These are phyloP conservation scores for Podaxis sp. DNA, from an alignment of 768 basidiomycete species.

Conservation along the genomic window DNA sequence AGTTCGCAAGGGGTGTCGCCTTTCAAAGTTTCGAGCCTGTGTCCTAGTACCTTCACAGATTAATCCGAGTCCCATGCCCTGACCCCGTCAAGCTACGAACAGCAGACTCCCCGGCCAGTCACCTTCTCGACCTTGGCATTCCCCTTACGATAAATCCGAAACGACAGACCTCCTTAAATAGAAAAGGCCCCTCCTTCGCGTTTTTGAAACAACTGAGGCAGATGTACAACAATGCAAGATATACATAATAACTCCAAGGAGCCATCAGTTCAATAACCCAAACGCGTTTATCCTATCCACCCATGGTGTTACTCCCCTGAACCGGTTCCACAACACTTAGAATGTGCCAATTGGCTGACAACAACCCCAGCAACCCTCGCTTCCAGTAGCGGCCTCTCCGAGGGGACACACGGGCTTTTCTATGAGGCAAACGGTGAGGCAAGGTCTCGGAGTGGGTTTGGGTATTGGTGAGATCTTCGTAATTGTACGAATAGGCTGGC, in stretches of 20 bases:
- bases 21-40: too few species aligned
- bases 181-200: too few species aligned
- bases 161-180: too few species aligned
- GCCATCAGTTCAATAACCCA: not conserved
- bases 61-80: too few species aligned
- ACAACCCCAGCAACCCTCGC: constrained; percentile 6
- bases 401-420: not conserved
- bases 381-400: constrained; percentile 1
- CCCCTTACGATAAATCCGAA: too few species aligned
- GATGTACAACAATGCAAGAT: not conserved
- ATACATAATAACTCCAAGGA: not conserved
- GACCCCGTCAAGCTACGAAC: too few species aligned
- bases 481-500: not conserved
- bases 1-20: too few species aligned
- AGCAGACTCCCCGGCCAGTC: too few species aligned
- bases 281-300: not conserved
- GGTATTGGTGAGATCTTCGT: not conserved
- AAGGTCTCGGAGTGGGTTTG: not conserved
- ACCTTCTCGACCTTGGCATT: too few species aligned
- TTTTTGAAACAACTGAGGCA: too few species aligned
- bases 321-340: not conserved
- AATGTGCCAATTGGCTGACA: constrained; percentile 1
- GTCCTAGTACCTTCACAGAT: too few species aligned
- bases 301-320: not conserved
- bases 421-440: not conserved